Percentiles rank a stretch among this genome's conserved stretches.
Evolutionary conservation across 192 early-diverging fungal genomes (phyloP).

Genomic region (Coemansia sp.): DNA sequence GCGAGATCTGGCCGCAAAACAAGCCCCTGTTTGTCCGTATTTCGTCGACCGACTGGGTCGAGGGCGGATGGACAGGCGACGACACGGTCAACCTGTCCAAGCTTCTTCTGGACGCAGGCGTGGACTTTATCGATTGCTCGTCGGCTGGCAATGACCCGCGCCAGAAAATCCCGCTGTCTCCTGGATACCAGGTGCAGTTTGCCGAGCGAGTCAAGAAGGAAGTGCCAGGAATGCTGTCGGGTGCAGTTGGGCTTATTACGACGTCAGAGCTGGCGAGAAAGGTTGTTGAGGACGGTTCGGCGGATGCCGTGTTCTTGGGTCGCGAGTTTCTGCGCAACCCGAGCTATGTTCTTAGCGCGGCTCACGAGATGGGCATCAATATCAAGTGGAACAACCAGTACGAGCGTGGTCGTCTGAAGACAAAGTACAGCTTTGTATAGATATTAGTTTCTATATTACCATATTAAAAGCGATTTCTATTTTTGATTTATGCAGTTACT

Average conservation of each 20-base stretch:
- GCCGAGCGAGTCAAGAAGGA: constrained; percentile 61
- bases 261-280: constrained; percentile 65
- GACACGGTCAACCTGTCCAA: constrained; percentile 67
- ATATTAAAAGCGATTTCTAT: background rate
- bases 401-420: constrained; percentile 30
- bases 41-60: constrained; percentile 71
- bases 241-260: constrained; percentile 73
- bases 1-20: constrained; percentile 71
- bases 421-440: constrained; percentile 25
- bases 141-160: constrained; percentile 66
- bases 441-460: background rate
- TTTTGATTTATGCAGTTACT: background rate
- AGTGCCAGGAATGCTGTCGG: constrained; percentile 59
- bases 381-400: constrained; percentile 64
- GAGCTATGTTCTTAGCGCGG: constrained; percentile 64
- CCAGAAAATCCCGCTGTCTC: constrained; percentile 54
- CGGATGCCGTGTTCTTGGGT: constrained; percentile 74
- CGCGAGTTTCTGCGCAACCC: constrained; percentile 71
- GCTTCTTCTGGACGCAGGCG: constrained; percentile 63
- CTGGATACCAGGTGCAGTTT: constrained; percentile 71
- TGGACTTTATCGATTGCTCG: constrained; percentile 84
- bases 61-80: constrained; percentile 68
- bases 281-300: constrained; percentile 61
- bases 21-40: constrained; percentile 86
- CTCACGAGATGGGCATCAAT: constrained; percentile 64